Evolutionary conservation across 2,329 filamentous ascomycete species (phyloP), one percentile per base, ranked within the genome.

Genomic region (Hypoxylon sp.): DNA sequence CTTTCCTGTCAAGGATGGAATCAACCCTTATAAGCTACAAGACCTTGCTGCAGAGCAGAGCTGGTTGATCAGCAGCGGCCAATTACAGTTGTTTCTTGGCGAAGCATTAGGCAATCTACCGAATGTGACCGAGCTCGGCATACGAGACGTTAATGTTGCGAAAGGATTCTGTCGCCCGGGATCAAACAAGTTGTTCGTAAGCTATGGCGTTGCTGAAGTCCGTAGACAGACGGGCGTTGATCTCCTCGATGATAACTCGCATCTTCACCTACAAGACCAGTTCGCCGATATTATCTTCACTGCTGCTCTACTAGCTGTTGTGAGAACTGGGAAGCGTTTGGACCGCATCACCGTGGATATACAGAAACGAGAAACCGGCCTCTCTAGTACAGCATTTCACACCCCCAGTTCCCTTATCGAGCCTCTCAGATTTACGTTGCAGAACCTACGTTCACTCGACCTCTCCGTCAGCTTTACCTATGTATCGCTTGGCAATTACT

Each of bases 261-360:
- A 65, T 26, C 66, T 75, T 22, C 57, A 66, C 13, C 33, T 39
- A 9, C 63, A 74, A 47, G 74, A 75, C 47, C 62, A 67, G 3
- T 75, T 74, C 31, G 69, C 71, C 24, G 74, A 75, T 33, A 57
- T 69, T 5, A 67, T 75, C 51, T 74, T 75, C 37, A 67, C 70
- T n/a, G 50, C 66, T 31, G 53, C 64, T n/a, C 52, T 74, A 19
- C 51, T 74, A 14, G 74, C 74, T 14, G 47, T 67, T 19, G 70
- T 60, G 11, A 71, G 61, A 47, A 70, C 56, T 2, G 53, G 63
- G 0, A 70, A 67, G 31, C 58, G 50, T 19, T 26, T 74, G 35
- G 60, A 68, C 8, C 17, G 57, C 14, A 61, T 75, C n/a, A 68
- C 60, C 3, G 73, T 63, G 5, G 60, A 71, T 39, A 72, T 75